Conservation (phyloP, 257 asterid genomes). For the Nicotiana attenuata region DNA sequence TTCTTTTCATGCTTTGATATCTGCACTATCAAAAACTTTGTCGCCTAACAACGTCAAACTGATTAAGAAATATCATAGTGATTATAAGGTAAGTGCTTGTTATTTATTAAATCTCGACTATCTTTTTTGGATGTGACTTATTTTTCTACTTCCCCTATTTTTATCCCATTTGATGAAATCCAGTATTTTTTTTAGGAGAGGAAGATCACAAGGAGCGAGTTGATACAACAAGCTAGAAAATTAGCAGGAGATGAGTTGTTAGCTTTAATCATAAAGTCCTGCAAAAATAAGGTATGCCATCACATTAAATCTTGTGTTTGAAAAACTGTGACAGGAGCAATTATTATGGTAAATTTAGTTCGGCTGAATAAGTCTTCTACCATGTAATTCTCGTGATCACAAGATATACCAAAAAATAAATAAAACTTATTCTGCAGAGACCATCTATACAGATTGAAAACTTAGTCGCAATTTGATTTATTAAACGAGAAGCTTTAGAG, state of each 20-base stretch:
- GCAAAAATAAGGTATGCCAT: slow-evolving; percentile 20
- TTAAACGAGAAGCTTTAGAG: too few relatives aligned
- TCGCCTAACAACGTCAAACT: slow-evolving; percentile 31
- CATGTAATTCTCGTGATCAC: too few relatives aligned
- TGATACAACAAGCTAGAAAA: slow-evolving; percentile 38
- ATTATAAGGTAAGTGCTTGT: slow-evolving; percentile 31
- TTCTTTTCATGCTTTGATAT: slow-evolving; percentile 36
- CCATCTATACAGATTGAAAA: too few relatives aligned
- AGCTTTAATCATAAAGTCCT: slow-evolving; percentile 30
- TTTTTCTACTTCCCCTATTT: neutral
- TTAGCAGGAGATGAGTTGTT: slow-evolving; percentile 52
- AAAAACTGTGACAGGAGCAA: too few relatives aligned
- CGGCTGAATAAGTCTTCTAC: too few relatives aligned
- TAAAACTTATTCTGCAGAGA: too few relatives aligned
- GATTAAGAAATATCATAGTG: slow-evolving; percentile 33
- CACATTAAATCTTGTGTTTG: too few relatives aligned
- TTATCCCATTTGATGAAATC: neutral
- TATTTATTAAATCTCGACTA: neutral
- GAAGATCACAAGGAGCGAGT: slow-evolving; percentile 35
- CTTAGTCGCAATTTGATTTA: too few relatives aligned
- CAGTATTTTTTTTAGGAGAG: slow-evolving; percentile 25
- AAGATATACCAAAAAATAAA: too few relatives aligned
- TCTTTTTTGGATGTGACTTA: neutral
- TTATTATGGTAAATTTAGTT: too few relatives aligned
- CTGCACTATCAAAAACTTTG: slow-evolving; percentile 34